Percentiles rank a stretch among this genome's conserved stretches.
These are phyloP conservation scores for Sistotremastrum niveocremeum DNA, from an alignment of 768 basidiomycete genomes.

Conservation along the genomic window DNA sequence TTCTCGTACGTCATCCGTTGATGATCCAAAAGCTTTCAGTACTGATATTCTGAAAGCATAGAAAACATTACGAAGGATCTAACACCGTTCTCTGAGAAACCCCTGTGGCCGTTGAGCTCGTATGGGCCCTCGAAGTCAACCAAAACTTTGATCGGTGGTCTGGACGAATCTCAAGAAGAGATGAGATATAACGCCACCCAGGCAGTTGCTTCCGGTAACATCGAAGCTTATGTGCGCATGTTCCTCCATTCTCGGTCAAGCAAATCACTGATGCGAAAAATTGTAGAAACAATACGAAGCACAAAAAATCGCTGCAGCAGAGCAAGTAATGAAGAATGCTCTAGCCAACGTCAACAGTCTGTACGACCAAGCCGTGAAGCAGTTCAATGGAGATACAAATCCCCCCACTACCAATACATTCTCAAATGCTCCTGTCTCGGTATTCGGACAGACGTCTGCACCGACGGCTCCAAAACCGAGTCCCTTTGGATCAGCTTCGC, in stretches of 20 bases:
- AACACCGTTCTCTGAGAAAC: conserved; percentile 45
- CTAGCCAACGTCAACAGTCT: conserved; percentile 34
- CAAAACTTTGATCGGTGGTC: conserved; percentile 43
- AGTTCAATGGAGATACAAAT: conserved; percentile 17
- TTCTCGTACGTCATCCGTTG: conserved; percentile 25
- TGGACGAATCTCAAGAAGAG: conserved; percentile 73
- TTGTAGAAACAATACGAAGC: conserved; percentile 43
- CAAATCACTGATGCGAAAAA: neutral
- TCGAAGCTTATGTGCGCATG: conserved; percentile 54
- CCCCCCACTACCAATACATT: conserved; percentile 7
- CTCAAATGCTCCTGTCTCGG: conserved; percentile 2
- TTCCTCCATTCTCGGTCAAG: neutral
- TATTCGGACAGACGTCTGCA: neutral
- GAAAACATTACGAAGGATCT: conserved; percentile 57
- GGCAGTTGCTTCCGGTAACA: conserved; percentile 39
- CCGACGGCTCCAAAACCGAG: neutral
- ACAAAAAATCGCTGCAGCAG: conserved; percentile 38
- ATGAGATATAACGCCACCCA: conserved; percentile 49
- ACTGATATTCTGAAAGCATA: conserved; percentile 25
- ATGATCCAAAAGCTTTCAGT: neutral
- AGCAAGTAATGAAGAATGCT: conserved; percentile 33
- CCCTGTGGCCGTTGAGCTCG: conserved; percentile 65
- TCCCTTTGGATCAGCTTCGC: conserved; percentile 3
- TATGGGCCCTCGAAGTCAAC: conserved; percentile 71
- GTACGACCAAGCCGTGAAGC: conserved; percentile 38